A percentile compares a stretch with the other conserved stretches of the same genome.
phyloP scores from a whole-genome alignment of 2,329 filamentous ascomycete species.

The Aphanoascus verrucosus region DNA sequence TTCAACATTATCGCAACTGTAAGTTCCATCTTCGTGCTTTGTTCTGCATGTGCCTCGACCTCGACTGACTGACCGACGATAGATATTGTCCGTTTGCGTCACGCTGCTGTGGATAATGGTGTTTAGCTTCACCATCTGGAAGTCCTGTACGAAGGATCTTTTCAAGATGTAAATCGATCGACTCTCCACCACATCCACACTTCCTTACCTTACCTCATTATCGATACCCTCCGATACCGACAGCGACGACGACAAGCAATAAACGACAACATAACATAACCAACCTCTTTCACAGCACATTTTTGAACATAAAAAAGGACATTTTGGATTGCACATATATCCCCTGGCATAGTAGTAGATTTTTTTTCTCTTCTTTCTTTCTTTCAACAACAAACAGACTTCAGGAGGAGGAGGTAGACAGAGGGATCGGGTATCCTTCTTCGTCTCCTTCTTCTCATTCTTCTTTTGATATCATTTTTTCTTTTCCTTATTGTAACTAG shows the following conservation, averaged over 20 bases:
- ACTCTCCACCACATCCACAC: too few relatives aligned
- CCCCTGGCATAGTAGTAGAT: background rate
- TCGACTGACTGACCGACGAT: background rate
- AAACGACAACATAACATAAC: too few relatives aligned
- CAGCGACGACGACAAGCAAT: background rate
- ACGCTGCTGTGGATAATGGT: slow-evolving; percentile 15
- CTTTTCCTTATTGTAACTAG: background rate
- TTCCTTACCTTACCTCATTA: too few relatives aligned
- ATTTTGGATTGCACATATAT: background rate
- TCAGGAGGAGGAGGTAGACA: too few relatives aligned
- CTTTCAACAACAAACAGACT: background rate
- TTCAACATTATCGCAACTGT: slow-evolving; percentile 16
- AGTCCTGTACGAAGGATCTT: slow-evolving; percentile 14
- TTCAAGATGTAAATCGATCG: slow-evolving; percentile 11
- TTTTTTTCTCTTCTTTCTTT: background rate
- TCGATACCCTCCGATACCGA: too few relatives aligned
- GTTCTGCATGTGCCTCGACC: background rate
- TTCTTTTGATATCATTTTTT: too few relatives aligned
- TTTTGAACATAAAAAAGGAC: too few relatives aligned
- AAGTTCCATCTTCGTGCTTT: slow-evolving; percentile 1
- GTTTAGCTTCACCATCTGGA: slow-evolving; percentile 14
- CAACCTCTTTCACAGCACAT: too few relatives aligned
- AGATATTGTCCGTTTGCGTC: slow-evolving; percentile 14
- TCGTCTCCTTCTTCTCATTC: background rate
- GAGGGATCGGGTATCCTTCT: background rate